These are phyloP conservation scores for Coleophoma eucalyptorum DNA, from an alignment of 2,329 filamentous ascomycete species.

Conservation along the genomic window DNA sequence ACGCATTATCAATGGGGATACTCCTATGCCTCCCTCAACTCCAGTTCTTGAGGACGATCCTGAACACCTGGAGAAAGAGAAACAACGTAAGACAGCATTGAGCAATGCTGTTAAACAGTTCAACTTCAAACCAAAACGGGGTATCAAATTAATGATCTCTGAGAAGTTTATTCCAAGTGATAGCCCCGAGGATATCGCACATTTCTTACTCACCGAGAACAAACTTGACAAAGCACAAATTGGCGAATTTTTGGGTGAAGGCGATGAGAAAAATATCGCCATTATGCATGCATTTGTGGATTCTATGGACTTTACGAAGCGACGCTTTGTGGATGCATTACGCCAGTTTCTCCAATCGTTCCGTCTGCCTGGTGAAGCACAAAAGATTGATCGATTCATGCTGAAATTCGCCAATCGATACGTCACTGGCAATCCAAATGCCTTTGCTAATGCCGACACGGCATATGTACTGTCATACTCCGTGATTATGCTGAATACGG, in stretches of 20 bases:
- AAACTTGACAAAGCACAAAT: slow-evolving; percentile 87
- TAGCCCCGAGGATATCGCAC: slow-evolving; percentile 75
- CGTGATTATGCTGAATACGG: slow-evolving; percentile 94
- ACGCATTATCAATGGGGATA: slow-evolving; percentile 49
- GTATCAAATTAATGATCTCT: slow-evolving; percentile 77
- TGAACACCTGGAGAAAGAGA: slow-evolving; percentile 88
- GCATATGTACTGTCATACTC: slow-evolving; percentile 96
- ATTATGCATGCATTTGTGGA: slow-evolving; percentile 99
- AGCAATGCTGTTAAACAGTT: slow-evolving; percentile 87
- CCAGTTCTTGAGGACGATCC: slow-evolving; percentile 83
- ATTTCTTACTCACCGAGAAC: slow-evolving; percentile 77
- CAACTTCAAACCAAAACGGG: slow-evolving; percentile 96
- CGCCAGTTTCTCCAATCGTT: slow-evolving; percentile 93
- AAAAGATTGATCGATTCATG: slow-evolving; percentile 99
- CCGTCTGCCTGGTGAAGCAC: slow-evolving; percentile 89
- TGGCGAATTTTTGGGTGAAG: slow-evolving; percentile 92
- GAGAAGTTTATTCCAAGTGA: slow-evolving; percentile 86
- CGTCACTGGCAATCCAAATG: slow-evolving; percentile 90
- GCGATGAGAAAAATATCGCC: slow-evolving; percentile 87
- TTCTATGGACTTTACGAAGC: slow-evolving; percentile 87
- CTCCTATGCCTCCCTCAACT: slow-evolving; percentile 58
- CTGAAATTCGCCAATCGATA: slow-evolving; percentile 97
- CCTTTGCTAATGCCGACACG: slow-evolving; percentile 96
- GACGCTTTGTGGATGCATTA: slow-evolving; percentile 87
- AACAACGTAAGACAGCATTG: slow-evolving; percentile 88